Evolutionary conservation across 176 grass and related monocot genomes (phyloP).

Genomic region (Aegilops umbellulata): DNA sequence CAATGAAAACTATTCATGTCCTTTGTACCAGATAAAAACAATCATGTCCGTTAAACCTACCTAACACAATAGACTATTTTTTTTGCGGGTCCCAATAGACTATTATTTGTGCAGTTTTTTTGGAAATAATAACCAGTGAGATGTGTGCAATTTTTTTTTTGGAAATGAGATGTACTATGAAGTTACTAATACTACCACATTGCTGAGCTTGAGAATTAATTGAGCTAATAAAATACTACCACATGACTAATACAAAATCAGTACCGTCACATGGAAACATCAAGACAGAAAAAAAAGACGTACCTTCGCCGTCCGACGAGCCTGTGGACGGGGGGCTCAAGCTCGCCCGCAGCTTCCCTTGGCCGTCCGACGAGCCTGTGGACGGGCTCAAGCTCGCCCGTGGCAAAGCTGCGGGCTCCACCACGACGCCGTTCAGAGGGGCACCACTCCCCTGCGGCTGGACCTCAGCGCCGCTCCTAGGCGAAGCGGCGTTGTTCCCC

Average conservation of each 20-base stretch:
- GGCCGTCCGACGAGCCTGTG: slow-evolving; percentile 4
- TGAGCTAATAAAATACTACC: background rate
- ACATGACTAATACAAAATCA: background rate
- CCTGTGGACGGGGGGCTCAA: background rate
- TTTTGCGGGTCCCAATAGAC: too few relatives aligned
- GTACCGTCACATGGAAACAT: background rate
- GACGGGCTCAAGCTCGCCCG: slow-evolving; percentile 34
- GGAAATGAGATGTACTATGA: background rate
- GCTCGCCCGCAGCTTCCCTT: slow-evolving; percentile 17
- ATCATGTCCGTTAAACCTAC: background rate
- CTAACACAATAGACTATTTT: background rate
- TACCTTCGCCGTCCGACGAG: slow-evolving; percentile 23
- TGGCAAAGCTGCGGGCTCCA: slow-evolving; percentile 9
- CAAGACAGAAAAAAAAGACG: slow-evolving; percentile 5
- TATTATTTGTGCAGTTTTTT: too few relatives aligned
- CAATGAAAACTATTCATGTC: background rate
- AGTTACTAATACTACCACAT: background rate
- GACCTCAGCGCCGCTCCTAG: background rate
- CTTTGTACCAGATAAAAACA: background rate
- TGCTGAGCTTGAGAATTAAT: background rate
- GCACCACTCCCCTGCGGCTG: background rate
- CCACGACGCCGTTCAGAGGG: background rate
- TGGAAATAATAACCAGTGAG: background rate
- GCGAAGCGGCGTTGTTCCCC: background rate
- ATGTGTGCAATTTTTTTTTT: too few relatives aligned